Evolutionary conservation across 306 rosid genomes (phyloP).

Genomic region (Vachellia pachyceras): DNA sequence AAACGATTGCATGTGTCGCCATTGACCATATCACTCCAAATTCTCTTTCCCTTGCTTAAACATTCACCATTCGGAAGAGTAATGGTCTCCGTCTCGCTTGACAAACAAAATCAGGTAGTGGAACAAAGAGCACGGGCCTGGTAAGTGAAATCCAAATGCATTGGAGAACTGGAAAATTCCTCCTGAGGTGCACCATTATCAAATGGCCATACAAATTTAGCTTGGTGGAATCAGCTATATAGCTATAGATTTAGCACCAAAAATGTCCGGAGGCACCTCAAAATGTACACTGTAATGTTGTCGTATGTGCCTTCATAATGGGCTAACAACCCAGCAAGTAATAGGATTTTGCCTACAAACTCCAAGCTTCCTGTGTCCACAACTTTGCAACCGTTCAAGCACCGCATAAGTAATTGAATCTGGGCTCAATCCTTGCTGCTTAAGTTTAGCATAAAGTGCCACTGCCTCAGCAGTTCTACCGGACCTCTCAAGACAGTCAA

Average conservation of each 20-base stretch:
- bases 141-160: neutral
- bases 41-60: neutral
- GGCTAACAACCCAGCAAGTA: constrained; percentile 97
- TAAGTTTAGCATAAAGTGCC: constrained; percentile 84
- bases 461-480: constrained; percentile 94
- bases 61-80: neutral
- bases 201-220: neutral
- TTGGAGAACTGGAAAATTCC: neutral
- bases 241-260: constrained; percentile 15
- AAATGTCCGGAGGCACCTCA: constrained; percentile 14
- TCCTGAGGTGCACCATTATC: neutral
- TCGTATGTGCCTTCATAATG: constrained; percentile 57
- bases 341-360: constrained; percentile 84
- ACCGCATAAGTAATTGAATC: constrained; percentile 85
- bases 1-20: neutral
- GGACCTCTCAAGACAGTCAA: constrained; percentile 88
- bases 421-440: constrained; percentile 89
- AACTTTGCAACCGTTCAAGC: constrained; percentile 86
- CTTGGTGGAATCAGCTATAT: constrained; percentile 8
- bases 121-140: neutral
- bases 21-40: neutral
- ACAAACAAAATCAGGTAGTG: neutral
- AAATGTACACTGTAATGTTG: constrained; percentile 17
- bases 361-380: constrained; percentile 66
- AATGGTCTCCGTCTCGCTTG: neutral